A percentile compares a stretch with the other conserved stretches of the same genome.
Conservation (phyloP, 139 green algal species). For the Micromonas pusilla region DNA sequence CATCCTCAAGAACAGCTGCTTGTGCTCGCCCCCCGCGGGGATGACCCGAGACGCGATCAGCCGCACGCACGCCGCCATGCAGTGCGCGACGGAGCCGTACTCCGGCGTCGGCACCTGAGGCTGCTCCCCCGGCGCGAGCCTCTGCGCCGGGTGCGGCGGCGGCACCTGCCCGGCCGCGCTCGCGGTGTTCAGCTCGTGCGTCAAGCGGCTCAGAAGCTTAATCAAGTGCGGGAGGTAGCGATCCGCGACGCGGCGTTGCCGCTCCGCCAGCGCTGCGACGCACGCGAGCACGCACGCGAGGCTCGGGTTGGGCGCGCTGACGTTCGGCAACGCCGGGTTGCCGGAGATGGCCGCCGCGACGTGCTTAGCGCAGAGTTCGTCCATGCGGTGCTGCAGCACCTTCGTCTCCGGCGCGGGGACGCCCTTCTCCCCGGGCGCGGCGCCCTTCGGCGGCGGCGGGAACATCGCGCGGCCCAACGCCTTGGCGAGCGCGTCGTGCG, state of each 20-base stretch:
- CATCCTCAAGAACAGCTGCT: constrained; percentile 65
- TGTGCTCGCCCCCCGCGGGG: constrained; percentile 51
- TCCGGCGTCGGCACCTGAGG: constrained; percentile 35
- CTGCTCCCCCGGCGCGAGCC: constrained; percentile 4
- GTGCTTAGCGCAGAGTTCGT: constrained; percentile 17
- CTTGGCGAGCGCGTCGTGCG: constrained; percentile 24
- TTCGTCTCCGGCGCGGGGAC: not conserved
- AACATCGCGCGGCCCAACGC: constrained; percentile 9
- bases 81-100: constrained; percentile 66
- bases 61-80: constrained; percentile 50
- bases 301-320: not conserved
- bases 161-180: constrained; percentile 23
- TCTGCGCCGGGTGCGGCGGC: constrained; percentile 32
- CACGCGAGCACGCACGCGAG: constrained; percentile 2
- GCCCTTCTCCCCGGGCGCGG: not conserved
- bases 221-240: constrained; percentile 53
- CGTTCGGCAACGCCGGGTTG: constrained; percentile 9
- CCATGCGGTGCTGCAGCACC: constrained; percentile 13
- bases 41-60: constrained; percentile 45
- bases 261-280: constrained; percentile 6
- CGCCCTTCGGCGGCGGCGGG: not conserved
- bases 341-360: constrained; percentile 9
- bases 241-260: constrained; percentile 7
- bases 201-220: constrained; percentile 44
- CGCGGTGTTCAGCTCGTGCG: constrained; percentile 33